phyloP scores from a whole-genome alignment of 768 basidiomycete species.

The Suillus discolor region DNA sequence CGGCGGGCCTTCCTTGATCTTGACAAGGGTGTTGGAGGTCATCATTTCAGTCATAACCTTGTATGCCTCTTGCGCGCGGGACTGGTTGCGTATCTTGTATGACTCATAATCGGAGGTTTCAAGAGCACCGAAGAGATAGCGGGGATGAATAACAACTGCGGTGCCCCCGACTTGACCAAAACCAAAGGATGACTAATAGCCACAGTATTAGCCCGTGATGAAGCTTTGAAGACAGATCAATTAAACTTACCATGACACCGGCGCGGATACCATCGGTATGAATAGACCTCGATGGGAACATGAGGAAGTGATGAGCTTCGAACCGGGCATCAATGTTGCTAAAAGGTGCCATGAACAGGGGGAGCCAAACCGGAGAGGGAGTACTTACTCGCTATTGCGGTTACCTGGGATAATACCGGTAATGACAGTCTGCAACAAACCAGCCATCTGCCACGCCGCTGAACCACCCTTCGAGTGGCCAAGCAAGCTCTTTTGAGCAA shows the following conservation, averaged over 20 bases:
- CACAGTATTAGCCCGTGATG: not conserved
- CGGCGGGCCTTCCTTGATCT: constrained; percentile 92
- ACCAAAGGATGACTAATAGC: constrained; percentile 82
- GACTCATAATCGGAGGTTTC: constrained; percentile 74
- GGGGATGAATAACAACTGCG: constrained; percentile 86
- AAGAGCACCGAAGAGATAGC: constrained; percentile 84
- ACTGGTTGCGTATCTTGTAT: constrained; percentile 72
- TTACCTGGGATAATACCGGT: constrained; percentile 93
- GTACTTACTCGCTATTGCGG: constrained; percentile 89
- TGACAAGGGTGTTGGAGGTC: constrained; percentile 90
- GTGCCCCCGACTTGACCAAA: constrained; percentile 99
- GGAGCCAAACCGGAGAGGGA: not conserved
- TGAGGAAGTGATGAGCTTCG: constrained; percentile 83
- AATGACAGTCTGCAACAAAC: constrained; percentile 82
- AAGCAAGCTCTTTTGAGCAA: constrained; percentile 96
- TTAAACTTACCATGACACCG: constrained; percentile 72
- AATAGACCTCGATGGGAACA: constrained; percentile 98
- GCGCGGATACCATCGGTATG: constrained; percentile 91
- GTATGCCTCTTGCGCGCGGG: constrained; percentile 72
- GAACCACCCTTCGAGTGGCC: constrained; percentile 99
- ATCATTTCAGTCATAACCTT: constrained; percentile 96
- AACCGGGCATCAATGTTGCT: constrained; percentile 95
- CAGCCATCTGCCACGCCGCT: constrained; percentile 97
- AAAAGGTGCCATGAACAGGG: constrained; percentile 11
- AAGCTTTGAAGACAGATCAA: not conserved